A percentile compares a stretch with the other conserved stretches of the same genome.
Conservation (phyloP, 495 filamentous ascomycete genomes). For the Aspergillus cavernicola region DNA sequence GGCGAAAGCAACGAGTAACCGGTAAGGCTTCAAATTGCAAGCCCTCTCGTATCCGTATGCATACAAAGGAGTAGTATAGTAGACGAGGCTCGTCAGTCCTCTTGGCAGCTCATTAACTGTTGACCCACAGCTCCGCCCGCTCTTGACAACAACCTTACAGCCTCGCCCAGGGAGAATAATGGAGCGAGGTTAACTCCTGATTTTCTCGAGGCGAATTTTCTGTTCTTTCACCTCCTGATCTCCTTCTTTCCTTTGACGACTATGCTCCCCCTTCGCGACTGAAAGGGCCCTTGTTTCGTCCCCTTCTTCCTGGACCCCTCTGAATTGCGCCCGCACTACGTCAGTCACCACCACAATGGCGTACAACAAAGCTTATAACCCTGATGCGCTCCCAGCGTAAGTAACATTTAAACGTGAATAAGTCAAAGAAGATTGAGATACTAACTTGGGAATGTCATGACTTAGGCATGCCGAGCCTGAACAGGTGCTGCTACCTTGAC, state of each 20-base stretch:
- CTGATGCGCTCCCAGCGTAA: conserved; percentile 95
- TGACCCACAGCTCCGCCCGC: conserved; percentile 24
- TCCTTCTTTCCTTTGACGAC: not conserved
- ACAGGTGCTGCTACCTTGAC: conserved; percentile 52
- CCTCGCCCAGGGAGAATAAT: conserved; percentile 9
- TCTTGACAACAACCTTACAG: conserved; percentile 1
- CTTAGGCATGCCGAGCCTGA: conserved; percentile 91
- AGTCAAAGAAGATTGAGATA: not conserved
- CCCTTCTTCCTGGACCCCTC: not conserved
- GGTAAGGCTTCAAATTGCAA: not conserved
- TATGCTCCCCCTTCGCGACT: not conserved
- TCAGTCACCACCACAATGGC: conserved; percentile 63
- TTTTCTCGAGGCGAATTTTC: conserved; percentile 9
- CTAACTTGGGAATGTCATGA: not conserved
- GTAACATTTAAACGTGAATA: conserved; percentile 29
- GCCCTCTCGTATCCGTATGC: not conserved
- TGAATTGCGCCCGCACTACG: conserved; percentile 22
- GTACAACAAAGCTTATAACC: conserved; percentile 89
- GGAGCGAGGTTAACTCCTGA: conserved; percentile 15
- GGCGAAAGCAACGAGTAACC: not conserved
- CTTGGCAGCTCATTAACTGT: conserved; percentile 15
- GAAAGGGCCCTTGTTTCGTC: conserved; percentile 4
- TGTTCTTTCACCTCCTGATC: not conserved
- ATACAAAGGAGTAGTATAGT: not conserved
- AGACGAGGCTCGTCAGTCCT: not conserved